These are phyloP conservation scores for Lonicera japonica DNA, from an alignment of 129 eudicot species.

Conservation along the genomic window DNA sequence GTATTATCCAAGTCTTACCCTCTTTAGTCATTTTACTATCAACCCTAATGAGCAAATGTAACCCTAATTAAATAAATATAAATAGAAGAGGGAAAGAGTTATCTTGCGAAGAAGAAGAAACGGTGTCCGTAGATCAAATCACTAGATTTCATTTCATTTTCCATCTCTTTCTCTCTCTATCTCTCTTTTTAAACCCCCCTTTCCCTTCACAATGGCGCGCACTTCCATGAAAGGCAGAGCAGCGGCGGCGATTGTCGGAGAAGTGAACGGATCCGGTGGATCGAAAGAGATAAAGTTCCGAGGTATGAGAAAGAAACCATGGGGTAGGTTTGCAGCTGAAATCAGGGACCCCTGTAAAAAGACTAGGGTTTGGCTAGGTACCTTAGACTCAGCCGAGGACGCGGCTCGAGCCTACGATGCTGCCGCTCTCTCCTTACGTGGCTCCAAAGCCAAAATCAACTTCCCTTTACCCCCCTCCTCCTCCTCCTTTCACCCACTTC, in stretches of 20 bases:
- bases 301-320: conserved; percentile 83
- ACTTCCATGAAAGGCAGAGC: conserved; percentile 51
- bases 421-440: conserved; percentile 72
- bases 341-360: conserved; percentile 89
- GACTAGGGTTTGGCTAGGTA: conserved; percentile 91
- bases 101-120: neutral
- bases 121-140: conserved; percentile 1
- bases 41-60: no score
- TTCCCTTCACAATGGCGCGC: no score
- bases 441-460: conserved; percentile 81
- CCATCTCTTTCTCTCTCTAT: neutral
- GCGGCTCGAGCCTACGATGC: conserved; percentile 87
- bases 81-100: neutral
- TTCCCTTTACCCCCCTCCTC: conserved; percentile 36
- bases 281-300: conserved; percentile 51
- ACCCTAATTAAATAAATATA: no score
- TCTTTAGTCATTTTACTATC: no score
- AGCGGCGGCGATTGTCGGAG: conserved; percentile 8
- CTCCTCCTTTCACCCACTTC: no score
- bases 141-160: neutral
- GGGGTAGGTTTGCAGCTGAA: conserved; percentile 92
- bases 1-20: no score
- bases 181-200: no score
- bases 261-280: conserved; percentile 36
- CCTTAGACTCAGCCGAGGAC: conserved; percentile 75